A percentile compares a stretch with the other conserved stretches of the same genome.
Conservation (phyloP, 2,329 filamentous ascomycete genomes). For the Colletotrichum lupini region DNA sequence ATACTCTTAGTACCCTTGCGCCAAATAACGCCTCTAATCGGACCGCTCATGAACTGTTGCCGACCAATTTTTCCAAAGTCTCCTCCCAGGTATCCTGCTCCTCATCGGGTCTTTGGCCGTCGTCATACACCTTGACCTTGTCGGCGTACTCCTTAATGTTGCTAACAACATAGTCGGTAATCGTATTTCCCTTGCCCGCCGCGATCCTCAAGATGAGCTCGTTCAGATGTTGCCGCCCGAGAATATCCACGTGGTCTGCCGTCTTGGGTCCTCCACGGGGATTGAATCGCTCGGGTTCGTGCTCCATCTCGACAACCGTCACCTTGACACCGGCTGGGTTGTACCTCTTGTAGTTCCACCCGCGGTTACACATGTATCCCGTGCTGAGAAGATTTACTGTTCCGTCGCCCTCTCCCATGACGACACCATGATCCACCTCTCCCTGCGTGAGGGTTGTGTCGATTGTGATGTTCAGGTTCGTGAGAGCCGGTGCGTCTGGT, state of each 20-base stretch:
- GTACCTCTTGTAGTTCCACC: slow-evolving; percentile 93
- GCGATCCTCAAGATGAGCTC: slow-evolving; percentile 90
- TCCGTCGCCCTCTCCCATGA: slow-evolving; percentile 95
- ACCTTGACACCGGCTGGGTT: slow-evolving; percentile 87
- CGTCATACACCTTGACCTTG: slow-evolving; percentile 84
- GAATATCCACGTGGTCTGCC: slow-evolving; percentile 96
- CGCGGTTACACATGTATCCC: slow-evolving; percentile 97
- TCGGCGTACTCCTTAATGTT: slow-evolving; percentile 86
- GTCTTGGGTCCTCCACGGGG: slow-evolving; percentile 77
- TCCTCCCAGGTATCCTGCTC: not conserved
- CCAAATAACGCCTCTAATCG: slow-evolving; percentile 23
- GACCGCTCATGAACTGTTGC: not conserved
- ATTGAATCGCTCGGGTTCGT: slow-evolving; percentile 93
- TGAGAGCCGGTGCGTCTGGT: slow-evolving; percentile 72
- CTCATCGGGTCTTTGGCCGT: slow-evolving; percentile 47
- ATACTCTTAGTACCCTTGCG: not conserved
- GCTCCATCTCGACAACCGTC: slow-evolving; percentile 93
- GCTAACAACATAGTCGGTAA: slow-evolving; percentile 81
- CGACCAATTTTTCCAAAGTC: not conserved
- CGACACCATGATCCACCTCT: slow-evolving; percentile 85
- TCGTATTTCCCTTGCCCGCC: slow-evolving; percentile 83
- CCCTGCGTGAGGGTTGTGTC: slow-evolving; percentile 72
- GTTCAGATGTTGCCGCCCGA: slow-evolving; percentile 89
- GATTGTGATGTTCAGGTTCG: slow-evolving; percentile 79
- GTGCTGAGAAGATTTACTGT: slow-evolving; percentile 93